Evolutionary conservation across 768 basidiomycete species (phyloP).

Genomic region (Suillus hirtellus): DNA sequence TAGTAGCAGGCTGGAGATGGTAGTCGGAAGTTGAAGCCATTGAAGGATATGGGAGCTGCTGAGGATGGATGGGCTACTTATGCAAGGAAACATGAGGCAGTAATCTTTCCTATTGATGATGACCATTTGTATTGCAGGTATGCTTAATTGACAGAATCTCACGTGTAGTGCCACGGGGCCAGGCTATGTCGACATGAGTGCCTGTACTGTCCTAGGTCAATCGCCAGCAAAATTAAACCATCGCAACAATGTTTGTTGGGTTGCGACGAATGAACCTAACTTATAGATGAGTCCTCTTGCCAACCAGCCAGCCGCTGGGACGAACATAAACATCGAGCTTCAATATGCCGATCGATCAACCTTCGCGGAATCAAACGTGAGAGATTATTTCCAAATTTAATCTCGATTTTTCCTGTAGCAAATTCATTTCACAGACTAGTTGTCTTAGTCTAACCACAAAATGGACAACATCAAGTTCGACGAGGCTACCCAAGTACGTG

Average conservation of each 20-base stretch:
- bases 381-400: neutral
- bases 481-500: slow-evolving; percentile 68
- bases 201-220: neutral
- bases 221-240: neutral
- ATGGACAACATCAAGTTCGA: slow-evolving; percentile 62
- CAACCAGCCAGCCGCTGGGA: neutral
- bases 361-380: slow-evolving; percentile 17
- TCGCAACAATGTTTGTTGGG: slow-evolving; percentile 1
- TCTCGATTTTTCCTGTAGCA: slow-evolving; percentile 24
- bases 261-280: slow-evolving; percentile 4
- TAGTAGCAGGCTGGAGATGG: slow-evolving; percentile 28
- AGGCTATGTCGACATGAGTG: slow-evolving; percentile 1
- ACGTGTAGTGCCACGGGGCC: slow-evolving; percentile 32
- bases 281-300: neutral
- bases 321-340: neutral
- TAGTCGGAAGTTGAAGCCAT: slow-evolving; percentile 49
- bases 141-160: slow-evolving; percentile 32
- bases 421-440: neutral
- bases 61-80: slow-evolving; percentile 13
- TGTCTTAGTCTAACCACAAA: slow-evolving; percentile 20
- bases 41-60: slow-evolving; percentile 29
- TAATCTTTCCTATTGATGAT: slow-evolving; percentile 23
- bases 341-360: slow-evolving; percentile 9
- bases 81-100: slow-evolving; percentile 30
- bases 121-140: slow-evolving; percentile 14